Evolutionary conservation across 768 basidiomycete genomes (phyloP).

Genomic region (Psilocybe cyanescens): DNA sequence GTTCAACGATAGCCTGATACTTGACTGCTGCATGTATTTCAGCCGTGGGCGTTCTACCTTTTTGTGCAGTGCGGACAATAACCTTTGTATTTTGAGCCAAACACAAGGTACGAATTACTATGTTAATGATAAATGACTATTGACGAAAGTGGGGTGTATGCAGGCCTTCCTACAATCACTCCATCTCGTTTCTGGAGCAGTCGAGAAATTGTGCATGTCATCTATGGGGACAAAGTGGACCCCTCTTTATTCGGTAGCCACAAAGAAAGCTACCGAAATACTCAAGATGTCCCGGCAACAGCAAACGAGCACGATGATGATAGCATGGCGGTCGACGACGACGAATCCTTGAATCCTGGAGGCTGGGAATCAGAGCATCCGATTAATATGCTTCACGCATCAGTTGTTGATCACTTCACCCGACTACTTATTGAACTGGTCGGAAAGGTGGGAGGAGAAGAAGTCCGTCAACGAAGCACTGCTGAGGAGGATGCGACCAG

Average conservation of each 20-base stretch:
- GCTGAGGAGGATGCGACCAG: conserved; percentile 36
- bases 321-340: conserved; percentile 67
- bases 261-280: conserved; percentile 40
- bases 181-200: conserved; percentile 49
- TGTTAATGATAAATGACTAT: not conserved
- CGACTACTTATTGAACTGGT: conserved; percentile 63
- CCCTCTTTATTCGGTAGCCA: conserved; percentile 43
- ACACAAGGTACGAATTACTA: conserved; percentile 27
- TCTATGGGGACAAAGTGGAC: conserved; percentile 45
- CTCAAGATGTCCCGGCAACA: conserved; percentile 19
- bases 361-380: conserved; percentile 54
- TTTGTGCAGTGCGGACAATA: conserved; percentile 72
- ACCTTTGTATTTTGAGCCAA: conserved; percentile 53
- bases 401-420: conserved; percentile 72
- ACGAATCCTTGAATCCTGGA: conserved; percentile 41
- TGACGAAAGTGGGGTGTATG: not conserved
- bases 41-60: conserved; percentile 51
- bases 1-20: conserved; percentile 70
- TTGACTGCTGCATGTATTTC: conserved; percentile 78
- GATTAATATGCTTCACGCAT: conserved; percentile 67
- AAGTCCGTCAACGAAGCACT: conserved; percentile 35
- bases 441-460: conserved; percentile 52
- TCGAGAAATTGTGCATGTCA: conserved; percentile 49
- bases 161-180: conserved; percentile 42
- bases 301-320: conserved; percentile 30